Evolutionary conservation across 1,284 basidiomycete genomes (phyloP).

Genomic region (Rhodotorula sp.): DNA sequence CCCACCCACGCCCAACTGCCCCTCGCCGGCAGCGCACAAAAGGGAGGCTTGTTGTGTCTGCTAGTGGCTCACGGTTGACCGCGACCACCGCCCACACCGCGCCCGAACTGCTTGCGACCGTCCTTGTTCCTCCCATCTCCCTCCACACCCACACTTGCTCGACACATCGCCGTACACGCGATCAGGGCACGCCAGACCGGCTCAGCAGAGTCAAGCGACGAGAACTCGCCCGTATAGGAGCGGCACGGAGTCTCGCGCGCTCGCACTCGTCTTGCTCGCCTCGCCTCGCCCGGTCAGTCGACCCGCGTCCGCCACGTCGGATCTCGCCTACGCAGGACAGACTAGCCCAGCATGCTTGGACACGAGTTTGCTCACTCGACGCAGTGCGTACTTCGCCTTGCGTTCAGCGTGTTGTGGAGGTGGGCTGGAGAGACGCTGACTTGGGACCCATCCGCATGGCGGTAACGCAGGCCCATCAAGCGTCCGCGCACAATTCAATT

Average conservation of each 20-base stretch:
- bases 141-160: not conserved
- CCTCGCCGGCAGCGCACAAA: too few relatives aligned
- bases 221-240: not conserved
- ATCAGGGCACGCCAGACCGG: not conserved
- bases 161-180: not conserved
- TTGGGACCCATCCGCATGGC: not conserved
- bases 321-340: too few relatives aligned
- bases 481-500: conserved; percentile 70
- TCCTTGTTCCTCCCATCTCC: not conserved
- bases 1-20: too few relatives aligned
- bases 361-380: conserved; percentile 39
- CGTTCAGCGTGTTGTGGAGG: not conserved
- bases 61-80: not conserved
- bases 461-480: conserved; percentile 29
- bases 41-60: not conserved
- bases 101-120: not conserved
- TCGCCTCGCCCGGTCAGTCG: not conserved
- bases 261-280: not conserved
- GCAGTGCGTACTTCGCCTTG: conserved; percentile 9
- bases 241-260: too few relatives aligned
- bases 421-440: too few relatives aligned
- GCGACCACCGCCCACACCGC: not conserved
- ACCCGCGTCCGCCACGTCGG: not conserved
- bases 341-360: conserved; percentile 25
- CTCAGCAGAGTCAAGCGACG: not conserved